phyloP scores from a whole-genome alignment of 2,329 filamentous ascomycete species.

The Trichophyton schoenleinii region DNA sequence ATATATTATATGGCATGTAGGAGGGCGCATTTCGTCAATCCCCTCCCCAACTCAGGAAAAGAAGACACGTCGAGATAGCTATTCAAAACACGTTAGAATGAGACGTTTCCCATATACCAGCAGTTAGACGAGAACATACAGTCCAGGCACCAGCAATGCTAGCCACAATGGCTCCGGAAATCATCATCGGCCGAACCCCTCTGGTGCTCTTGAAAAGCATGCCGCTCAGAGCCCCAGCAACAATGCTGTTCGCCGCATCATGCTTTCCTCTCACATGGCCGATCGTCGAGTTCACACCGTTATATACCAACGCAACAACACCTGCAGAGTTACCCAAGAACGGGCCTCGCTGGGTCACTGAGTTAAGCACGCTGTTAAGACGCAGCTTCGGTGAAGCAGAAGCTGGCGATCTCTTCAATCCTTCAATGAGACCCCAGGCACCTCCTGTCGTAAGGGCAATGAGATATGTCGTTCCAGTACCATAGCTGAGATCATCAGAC shows the following conservation, averaged over 20 bases:
- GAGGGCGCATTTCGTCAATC: neutral
- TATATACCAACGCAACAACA: slow-evolving; percentile 92
- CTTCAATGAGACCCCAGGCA: slow-evolving; percentile 84
- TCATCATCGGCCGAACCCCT: slow-evolving; percentile 81
- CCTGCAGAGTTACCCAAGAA: slow-evolving; percentile 94
- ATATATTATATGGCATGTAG: neutral
- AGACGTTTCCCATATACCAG: slow-evolving; percentile 6
- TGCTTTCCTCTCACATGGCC: slow-evolving; percentile 72
- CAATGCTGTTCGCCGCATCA: slow-evolving; percentile 77
- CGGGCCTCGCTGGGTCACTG: slow-evolving; percentile 79
- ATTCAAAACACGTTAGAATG: slow-evolving; percentile 13
- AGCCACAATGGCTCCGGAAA: slow-evolving; percentile 82
- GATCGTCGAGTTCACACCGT: slow-evolving; percentile 75
- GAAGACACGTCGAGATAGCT: slow-evolving; percentile 42
- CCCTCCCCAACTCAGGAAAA: slow-evolving; percentile 18
- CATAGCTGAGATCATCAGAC: slow-evolving; percentile 96
- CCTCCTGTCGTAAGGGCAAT: slow-evolving; percentile 76
- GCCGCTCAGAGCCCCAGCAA: slow-evolving; percentile 74
- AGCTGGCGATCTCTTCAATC: slow-evolving; percentile 56
- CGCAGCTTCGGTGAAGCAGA: slow-evolving; percentile 80
- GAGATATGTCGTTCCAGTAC: slow-evolving; percentile 87
- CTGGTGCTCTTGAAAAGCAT: slow-evolving; percentile 95
- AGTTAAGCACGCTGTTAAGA: slow-evolving; percentile 88
- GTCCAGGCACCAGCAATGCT: slow-evolving; percentile 78
- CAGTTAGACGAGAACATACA: slow-evolving; percentile 44